A percentile compares a stretch with the other conserved stretches of the same genome.
phyloP scores from a whole-genome alignment of 1,284 basidiomycete species.

The Moesziomyces globuligerus region DNA sequence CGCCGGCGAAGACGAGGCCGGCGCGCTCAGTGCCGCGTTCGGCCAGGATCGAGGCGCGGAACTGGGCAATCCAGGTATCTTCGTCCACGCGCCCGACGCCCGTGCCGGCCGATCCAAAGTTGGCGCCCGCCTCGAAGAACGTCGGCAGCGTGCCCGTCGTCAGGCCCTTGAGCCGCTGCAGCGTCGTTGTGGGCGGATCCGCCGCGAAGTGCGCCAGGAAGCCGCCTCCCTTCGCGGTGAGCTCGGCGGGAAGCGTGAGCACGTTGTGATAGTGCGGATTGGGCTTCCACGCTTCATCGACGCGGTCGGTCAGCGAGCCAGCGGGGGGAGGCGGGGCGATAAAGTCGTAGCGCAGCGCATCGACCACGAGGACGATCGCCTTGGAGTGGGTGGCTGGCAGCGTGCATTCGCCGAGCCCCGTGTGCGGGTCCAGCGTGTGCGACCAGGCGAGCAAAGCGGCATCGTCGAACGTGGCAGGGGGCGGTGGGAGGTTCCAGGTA shows the following conservation, averaged over 20 bases:
- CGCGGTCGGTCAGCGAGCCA: conserved; percentile 71
- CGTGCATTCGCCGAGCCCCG: conserved; percentile 51
- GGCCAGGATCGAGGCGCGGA: conserved; percentile 61
- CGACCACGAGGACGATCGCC: conserved; percentile 87
- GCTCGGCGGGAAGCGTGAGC: conserved; percentile 79
- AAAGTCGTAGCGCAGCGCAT: conserved; percentile 94
- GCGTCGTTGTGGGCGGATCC: conserved; percentile 93
- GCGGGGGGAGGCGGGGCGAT: conserved; percentile 75
- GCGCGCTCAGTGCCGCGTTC: conserved; percentile 6
- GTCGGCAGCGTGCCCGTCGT: conserved; percentile 96
- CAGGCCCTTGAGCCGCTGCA: conserved; percentile 93
- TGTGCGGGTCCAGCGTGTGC: conserved; percentile 14
- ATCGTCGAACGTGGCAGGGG: conserved; percentile 30
- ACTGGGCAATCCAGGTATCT: conserved; percentile 76
- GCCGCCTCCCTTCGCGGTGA: conserved; percentile 69
- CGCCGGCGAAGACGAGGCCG: conserved; percentile 82
- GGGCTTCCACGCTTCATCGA: conserved; percentile 20
- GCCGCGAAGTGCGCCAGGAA: conserved; percentile 88
- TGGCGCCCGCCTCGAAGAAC: conserved; percentile 90
- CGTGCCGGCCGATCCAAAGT: conserved; percentile 74
- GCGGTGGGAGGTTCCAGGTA: conserved; percentile 18
- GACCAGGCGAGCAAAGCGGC: conserved; percentile 46
- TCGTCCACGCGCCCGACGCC: conserved; percentile 76
- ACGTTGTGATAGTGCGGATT: conserved; percentile 81
- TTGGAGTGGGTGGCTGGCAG: conserved; percentile 65